Conservation (phyloP, 2,329 filamentous ascomycete species). For the Penicillium fuscoglaucum region DNA sequence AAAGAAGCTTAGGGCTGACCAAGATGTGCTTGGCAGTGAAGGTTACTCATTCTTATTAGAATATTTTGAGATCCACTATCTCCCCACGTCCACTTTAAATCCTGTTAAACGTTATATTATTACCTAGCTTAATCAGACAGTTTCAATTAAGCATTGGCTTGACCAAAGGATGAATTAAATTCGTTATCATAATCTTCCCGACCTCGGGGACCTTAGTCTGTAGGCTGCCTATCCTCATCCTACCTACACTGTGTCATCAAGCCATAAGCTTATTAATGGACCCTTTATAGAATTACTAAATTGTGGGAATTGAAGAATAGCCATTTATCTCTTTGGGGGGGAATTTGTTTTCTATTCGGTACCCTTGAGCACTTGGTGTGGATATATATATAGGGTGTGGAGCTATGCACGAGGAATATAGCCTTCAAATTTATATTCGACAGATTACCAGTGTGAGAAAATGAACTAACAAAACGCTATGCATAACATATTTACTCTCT, state of each 20-base stretch:
- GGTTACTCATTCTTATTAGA: conserved; percentile 4
- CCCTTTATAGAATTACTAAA: neutral
- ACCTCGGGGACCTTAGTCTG: neutral
- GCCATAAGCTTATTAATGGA: neutral
- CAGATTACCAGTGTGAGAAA: neutral
- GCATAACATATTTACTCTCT: neutral
- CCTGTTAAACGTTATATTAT: neutral
- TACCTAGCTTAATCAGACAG: neutral
- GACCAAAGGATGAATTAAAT: too few species aligned
- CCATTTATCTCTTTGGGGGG: neutral
- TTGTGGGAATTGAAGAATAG: too few species aligned
- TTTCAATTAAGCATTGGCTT: neutral
- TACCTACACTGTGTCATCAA: neutral
- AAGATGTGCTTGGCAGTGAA: neutral
- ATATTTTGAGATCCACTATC: conserved; percentile 5
- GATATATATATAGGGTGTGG: neutral
- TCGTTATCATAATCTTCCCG: neutral
- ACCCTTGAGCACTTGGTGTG: too few species aligned
- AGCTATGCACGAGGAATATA: neutral
- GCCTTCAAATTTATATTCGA: neutral
- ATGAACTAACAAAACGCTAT: neutral
- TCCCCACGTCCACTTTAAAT: neutral
- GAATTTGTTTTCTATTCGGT: neutral
- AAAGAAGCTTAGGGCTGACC: neutral
- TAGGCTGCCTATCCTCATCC: neutral